Conservation (phyloP, 2,329 filamentous ascomycete species). For the Coniochaeta hoffmannii region DNA sequence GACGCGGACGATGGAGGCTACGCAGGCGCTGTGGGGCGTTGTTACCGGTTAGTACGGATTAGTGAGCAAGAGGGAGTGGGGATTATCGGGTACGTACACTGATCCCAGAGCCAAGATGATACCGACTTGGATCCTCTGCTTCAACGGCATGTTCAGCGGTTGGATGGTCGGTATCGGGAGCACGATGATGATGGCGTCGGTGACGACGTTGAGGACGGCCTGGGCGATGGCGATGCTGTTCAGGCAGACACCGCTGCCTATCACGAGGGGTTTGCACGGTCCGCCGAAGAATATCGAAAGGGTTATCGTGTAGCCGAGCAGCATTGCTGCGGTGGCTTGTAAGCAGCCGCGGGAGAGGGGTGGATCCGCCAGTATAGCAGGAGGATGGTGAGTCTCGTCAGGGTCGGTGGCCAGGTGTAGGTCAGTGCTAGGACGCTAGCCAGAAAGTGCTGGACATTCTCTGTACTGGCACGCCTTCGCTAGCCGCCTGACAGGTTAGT, state of each 20-base stretch:
- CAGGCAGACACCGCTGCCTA: conserved; percentile 25
- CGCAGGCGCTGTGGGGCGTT: conserved; percentile 12
- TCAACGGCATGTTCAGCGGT: conserved; percentile 30
- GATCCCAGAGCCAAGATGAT: conserved; percentile 36
- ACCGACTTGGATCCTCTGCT: conserved; percentile 33
- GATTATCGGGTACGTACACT: conserved; percentile 20
- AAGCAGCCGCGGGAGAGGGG: conserved; percentile 6
- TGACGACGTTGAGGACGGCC: conserved; percentile 36
- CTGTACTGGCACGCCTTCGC: too few species aligned
- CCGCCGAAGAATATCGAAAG: conserved; percentile 15
- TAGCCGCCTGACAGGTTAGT: too few species aligned
- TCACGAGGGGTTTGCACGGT: conserved; percentile 16
- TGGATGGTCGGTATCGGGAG: conserved; percentile 35
- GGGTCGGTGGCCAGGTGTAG: conserved; percentile 15
- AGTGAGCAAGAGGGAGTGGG: neutral
- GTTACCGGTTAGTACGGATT: neutral
- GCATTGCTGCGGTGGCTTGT: conserved; percentile 5
- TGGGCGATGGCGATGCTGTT: conserved; percentile 34
- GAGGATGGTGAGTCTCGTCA: conserved; percentile 14
- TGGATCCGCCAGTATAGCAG: conserved; percentile 14
- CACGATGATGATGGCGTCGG: conserved; percentile 31
- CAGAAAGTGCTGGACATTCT: too few species aligned
- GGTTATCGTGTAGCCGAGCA: conserved; percentile 14
- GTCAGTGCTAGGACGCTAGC: conserved; percentile 9
- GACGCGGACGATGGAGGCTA: conserved; percentile 19